These are phyloP conservation scores for Rhazya stricta DNA, from an alignment of 257 asterid genomes.

Conservation along the genomic window DNA sequence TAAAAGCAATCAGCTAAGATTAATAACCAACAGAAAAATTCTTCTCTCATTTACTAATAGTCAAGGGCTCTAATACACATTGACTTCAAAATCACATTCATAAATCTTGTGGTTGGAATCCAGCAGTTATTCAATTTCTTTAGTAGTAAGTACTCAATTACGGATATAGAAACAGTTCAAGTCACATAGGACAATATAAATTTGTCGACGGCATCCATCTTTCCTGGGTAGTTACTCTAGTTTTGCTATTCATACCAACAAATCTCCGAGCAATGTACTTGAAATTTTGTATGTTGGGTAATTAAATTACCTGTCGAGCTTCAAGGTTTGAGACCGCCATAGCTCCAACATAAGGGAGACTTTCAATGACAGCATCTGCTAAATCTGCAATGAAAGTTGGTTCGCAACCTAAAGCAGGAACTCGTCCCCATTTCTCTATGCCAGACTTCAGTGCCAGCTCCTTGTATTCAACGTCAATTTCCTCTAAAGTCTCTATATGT, in stretches of 20 bases:
- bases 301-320: constrained; percentile 95
- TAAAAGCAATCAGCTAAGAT: too few species aligned
- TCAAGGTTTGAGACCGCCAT: constrained; percentile 98
- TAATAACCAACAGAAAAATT: too few species aligned
- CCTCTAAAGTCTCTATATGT: constrained; percentile 97
- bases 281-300: background rate
- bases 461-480: constrained; percentile 97
- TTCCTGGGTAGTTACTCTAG: background rate
- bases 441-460: constrained; percentile 95
- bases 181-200: background rate
- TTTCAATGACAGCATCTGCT: constrained; percentile 98
- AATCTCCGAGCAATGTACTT: background rate
- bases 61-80: background rate
- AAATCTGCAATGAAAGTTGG: constrained; percentile 89
- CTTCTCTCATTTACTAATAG: background rate
- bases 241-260: background rate
- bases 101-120: background rate
- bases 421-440: constrained; percentile 94
- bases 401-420: constrained; percentile 95
- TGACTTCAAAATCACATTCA: too few species aligned
- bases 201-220: background rate
- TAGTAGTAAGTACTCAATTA: background rate
- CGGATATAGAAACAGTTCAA: background rate
- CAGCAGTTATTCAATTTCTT: background rate
- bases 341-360: constrained; percentile 98